Evolutionary conservation across 345 rosid species (phyloP).

Genomic region (Euphorbia peplus): DNA sequence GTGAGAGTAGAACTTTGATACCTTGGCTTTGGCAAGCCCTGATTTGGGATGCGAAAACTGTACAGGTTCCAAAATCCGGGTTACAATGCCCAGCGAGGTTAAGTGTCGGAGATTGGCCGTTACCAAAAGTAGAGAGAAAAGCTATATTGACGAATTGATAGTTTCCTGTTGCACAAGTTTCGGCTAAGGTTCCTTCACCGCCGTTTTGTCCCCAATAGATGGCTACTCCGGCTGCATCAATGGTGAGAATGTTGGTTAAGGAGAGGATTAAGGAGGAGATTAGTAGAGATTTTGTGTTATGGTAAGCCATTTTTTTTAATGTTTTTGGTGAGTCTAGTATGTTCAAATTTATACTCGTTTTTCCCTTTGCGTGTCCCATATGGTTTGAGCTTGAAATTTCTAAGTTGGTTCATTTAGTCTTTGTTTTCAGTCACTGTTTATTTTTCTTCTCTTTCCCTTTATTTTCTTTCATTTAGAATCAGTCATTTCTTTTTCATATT

Average conservation of each 20-base stretch:
- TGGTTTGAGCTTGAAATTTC: neutral
- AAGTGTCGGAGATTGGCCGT: slow-evolving; percentile 9
- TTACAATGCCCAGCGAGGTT: slow-evolving; percentile 22
- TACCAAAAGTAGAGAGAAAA: slow-evolving; percentile 12
- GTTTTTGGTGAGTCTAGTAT: neutral
- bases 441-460: no score
- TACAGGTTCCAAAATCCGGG: slow-evolving; percentile 7
- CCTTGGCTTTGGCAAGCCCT: slow-evolving; percentile 11
- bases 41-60: neutral
- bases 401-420: neutral
- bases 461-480: no score
- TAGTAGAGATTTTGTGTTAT: neutral
- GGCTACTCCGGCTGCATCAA: slow-evolving; percentile 10
- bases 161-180: slow-evolving; percentile 17
- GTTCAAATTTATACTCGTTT: no score
- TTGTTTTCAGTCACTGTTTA: no score
- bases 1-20: slow-evolving; percentile 14
- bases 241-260: neutral
- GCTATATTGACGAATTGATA: slow-evolving; percentile 18
- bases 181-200: slow-evolving; percentile 14
- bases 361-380: neutral
- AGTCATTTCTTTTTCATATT: no score
- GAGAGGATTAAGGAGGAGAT: neutral
- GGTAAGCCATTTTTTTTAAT: neutral
- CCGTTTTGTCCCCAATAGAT: slow-evolving; percentile 19